A percentile compares a stretch with the other conserved stretches of the same genome.
phyloP scores from a whole-genome alignment of 495 filamentous ascomycete species.

The Bryoglossum gracile region DNA sequence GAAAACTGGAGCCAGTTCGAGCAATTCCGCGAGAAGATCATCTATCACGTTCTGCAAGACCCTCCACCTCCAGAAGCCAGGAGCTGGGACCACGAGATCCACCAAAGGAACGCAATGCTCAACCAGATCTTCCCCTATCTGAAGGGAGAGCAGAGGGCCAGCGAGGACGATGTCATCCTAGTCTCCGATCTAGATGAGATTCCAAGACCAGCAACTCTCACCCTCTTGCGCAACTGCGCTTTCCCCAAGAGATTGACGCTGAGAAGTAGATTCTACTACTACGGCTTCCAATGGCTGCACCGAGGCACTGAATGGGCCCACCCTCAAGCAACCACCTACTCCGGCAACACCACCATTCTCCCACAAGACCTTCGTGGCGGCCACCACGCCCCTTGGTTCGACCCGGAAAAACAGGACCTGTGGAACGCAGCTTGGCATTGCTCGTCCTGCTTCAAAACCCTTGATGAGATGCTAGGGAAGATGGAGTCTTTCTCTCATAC shows the following conservation, averaged over 20 bases:
- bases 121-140: constrained; percentile 28
- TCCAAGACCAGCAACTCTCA: constrained; percentile 29
- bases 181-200: constrained; percentile 35
- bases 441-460: constrained; percentile 31
- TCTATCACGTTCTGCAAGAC: constrained; percentile 29
- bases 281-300: constrained; percentile 40
- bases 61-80: constrained; percentile 13
- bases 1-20: constrained; percentile 32
- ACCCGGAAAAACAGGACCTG: constrained; percentile 14
- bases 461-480: constrained; percentile 36
- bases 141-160: constrained; percentile 15
- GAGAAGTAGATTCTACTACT: constrained; percentile 34
- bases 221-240: constrained; percentile 33
- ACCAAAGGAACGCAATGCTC: constrained; percentile 31
- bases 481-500: constrained; percentile 35
- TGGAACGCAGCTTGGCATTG: constrained; percentile 39
- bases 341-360: constrained; percentile 28
- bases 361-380: constrained; percentile 32
- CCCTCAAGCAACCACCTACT: constrained; percentile 37
- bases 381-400: constrained; percentile 11
- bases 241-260: constrained; percentile 33
- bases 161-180: constrained; percentile 28
- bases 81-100: constrained; percentile 30
- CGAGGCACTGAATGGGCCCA: constrained; percentile 33
- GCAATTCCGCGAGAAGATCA: constrained; percentile 33